These are phyloP conservation scores for Malassezia brasiliensis DNA, from an alignment of 1,284 basidiomycete species.

Conservation along the genomic window DNA sequence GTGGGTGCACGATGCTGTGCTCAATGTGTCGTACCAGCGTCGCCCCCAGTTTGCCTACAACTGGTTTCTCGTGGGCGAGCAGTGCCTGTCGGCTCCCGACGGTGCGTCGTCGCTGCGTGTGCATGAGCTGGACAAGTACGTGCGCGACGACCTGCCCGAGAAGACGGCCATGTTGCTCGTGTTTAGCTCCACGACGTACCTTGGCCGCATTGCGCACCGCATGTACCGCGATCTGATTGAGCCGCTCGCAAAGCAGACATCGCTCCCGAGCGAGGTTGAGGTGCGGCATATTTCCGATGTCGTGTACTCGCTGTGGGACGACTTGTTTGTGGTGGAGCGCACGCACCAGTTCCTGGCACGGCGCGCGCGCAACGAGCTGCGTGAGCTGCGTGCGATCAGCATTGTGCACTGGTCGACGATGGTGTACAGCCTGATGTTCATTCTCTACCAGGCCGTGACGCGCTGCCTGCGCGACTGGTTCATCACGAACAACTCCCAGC, in stretches of 20 bases:
- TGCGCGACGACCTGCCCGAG: not conserved
- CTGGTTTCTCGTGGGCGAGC: constrained; percentile 2
- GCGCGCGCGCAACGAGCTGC: not conserved
- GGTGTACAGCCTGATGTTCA: constrained; percentile 1
- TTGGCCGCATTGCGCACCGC: constrained; percentile 3
- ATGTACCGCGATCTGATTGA: not conserved
- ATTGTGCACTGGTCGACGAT: constrained; percentile 4
- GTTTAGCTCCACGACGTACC: not conserved
- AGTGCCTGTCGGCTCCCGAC: too few species aligned
- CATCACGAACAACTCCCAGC: not conserved
- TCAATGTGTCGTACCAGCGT: constrained; percentile 2
- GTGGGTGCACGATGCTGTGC: constrained; percentile 9
- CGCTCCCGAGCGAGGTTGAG: not conserved
- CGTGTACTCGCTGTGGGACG: constrained; percentile 6
- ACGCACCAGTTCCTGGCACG: not conserved
- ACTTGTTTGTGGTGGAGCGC: constrained; percentile 2
- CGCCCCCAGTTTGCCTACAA: not conserved
- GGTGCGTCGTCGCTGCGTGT: not conserved
- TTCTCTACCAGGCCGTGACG: constrained; percentile 5
- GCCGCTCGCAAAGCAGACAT: not conserved
- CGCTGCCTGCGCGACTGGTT: constrained; percentile 12
- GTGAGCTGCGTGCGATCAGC: constrained; percentile 1
- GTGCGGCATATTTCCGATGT: not conserved
- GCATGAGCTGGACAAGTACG: not conserved
- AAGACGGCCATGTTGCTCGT: not conserved